Base-by-base conservation (phyloP, 2,329 filamentous ascomycete genomes). In the Metarhizium rileyi region DNA sequence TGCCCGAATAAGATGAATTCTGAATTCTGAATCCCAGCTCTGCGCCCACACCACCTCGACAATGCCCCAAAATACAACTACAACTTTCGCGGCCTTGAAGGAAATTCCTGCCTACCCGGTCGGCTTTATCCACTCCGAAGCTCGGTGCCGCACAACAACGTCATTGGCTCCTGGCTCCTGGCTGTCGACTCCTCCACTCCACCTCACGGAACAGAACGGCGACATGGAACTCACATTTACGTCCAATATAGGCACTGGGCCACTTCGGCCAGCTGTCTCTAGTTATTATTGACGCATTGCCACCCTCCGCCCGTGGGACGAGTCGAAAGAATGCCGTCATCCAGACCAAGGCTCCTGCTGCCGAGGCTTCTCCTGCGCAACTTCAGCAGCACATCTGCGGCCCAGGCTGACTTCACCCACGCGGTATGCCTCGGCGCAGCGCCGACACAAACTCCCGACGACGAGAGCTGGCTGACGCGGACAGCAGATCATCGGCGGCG, bases 401-500 rank as follows among this genome's bases (percentile, higher is more conserved):
- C 50, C 0, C 55, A 51, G 6, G 68, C 67, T 14, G 72, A 75
- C 57, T 75, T 74, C 47, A 71, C 71, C 1, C 72, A 75, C 54
- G 65, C 65, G n/a, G 69, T 72, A 63, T 60, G 69, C 61, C 20
- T 20, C 47, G n/a, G n/a, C n/a, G n/a, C n/a, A n/a, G n/a, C n/a
- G n/a, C 18, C 26, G 23, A 36, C 35, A 44, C 38, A 48, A n/a
- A 27, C 16, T 10, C 33, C 3, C 30, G 20, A 20, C 18, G 30
- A 33, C 7, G 8, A 33, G 7, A 38, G 18, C 38, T 25, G 8
- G 4, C 16, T 10, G 16, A 27, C 45, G 46, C 48, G 25, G 14
- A 4, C 10, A 23, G 18, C 53, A 79, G 72, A 71, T 81, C 30
- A 73, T 81, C 49, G 78, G 78, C 56, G 78, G 73, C 56, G 78